A percentile compares a stretch with the other conserved stretches of the same genome.
These are phyloP conservation scores for Saccharomyces hybrid DNA, from an alignment of 1,139 yeast species.

Conservation along the genomic window DNA sequence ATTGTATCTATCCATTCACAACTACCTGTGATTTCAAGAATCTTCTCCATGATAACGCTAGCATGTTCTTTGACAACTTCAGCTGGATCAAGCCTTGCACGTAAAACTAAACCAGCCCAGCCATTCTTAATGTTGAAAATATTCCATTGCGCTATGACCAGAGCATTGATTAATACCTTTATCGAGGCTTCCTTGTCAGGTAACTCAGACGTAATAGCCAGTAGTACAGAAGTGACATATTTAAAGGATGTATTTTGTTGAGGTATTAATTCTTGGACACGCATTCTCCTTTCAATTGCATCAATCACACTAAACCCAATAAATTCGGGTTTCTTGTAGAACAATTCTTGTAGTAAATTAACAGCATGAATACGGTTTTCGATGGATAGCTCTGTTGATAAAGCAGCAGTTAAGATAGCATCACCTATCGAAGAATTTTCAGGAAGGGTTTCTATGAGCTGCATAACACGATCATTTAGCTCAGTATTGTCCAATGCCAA, in stretches of 20 bases:
- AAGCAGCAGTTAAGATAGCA: constrained; percentile 17
- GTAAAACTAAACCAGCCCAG: constrained; percentile 76
- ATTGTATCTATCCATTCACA: constrained; percentile 17
- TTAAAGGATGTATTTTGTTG: constrained; percentile 15
- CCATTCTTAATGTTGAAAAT: constrained; percentile 42
- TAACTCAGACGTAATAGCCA: constrained; percentile 38
- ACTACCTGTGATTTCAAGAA: constrained; percentile 27
- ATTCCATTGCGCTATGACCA: constrained; percentile 50
- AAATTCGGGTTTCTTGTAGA: constrained; percentile 17
- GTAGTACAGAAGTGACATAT: constrained; percentile 38
- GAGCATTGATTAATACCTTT: constrained; percentile 38
- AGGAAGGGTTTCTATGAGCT: constrained; percentile 12
- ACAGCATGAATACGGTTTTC: constrained; percentile 18
- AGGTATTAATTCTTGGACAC: constrained; percentile 6
- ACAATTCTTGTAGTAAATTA: constrained; percentile 15
- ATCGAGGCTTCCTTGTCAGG: constrained; percentile 34
- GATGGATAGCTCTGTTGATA: constrained; percentile 17
- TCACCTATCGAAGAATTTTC: constrained; percentile 16
- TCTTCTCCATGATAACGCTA: constrained; percentile 34
- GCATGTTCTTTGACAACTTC: constrained; percentile 40
- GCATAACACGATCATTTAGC: constrained; percentile 8
- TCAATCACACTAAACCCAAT: constrained; percentile 21
- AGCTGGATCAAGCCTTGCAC: constrained; percentile 60
- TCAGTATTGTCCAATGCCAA: constrained; percentile 5
- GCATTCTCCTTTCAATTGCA: constrained; percentile 19